A percentile compares a stretch with the other conserved stretches of the same genome.
Evolutionary conservation across 1,284 basidiomycete species (phyloP).

Genomic region (Puccinia hordei): DNA sequence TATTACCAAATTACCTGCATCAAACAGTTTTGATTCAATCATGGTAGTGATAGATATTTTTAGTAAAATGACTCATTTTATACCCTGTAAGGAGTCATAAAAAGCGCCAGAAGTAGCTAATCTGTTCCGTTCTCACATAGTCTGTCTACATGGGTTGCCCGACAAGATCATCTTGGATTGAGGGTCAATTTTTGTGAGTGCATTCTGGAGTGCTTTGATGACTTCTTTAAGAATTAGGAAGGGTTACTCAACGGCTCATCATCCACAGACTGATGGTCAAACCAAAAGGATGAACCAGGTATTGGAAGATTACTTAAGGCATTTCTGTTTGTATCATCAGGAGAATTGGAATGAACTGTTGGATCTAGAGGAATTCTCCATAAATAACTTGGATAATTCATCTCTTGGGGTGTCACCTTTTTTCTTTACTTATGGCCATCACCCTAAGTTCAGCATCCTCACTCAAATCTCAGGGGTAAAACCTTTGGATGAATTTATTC

Average conservation of each 20-base stretch:
- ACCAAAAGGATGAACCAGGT: no score
- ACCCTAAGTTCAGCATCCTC: not conserved
- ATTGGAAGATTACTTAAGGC: constrained; percentile 51
- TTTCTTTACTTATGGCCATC: constrained; percentile 11
- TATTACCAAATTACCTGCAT: no score
- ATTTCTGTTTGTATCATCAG: constrained; percentile 51
- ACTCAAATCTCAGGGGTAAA: no score
- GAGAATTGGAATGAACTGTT: constrained; percentile 56
- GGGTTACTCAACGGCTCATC: not conserved
- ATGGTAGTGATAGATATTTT: no score
- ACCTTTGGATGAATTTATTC: not conserved
- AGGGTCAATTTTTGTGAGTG: constrained; percentile 14
- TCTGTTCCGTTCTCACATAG: not conserved
- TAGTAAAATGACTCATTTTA: no score
- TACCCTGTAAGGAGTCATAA: no score
- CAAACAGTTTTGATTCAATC: no score
- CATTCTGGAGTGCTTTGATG: not conserved
- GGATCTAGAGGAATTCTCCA: constrained; percentile 45
- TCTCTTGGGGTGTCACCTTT: not conserved
- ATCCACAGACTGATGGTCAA: not conserved
- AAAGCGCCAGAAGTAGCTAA: not conserved
- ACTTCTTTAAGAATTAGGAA: not conserved
- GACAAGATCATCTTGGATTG: not conserved
- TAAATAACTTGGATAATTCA: no score
- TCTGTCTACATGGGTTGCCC: constrained; percentile 3